phyloP scores from a whole-genome alignment of 345 rosid species.

The Geranium brycei region DNA sequence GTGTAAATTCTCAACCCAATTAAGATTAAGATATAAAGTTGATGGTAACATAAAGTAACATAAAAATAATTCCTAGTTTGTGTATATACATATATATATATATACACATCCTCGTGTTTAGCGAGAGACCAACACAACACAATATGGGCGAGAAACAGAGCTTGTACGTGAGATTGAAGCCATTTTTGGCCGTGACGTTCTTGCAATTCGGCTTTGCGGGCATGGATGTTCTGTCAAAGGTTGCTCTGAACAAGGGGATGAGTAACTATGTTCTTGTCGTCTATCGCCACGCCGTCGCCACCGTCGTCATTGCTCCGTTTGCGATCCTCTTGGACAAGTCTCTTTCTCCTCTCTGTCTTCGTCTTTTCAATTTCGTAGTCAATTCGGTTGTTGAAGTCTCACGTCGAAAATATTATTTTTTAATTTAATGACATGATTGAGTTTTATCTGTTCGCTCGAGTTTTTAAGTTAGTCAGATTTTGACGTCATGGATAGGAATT shows the following conservation, averaged over 20 bases:
- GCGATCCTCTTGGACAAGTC: constrained; percentile 63
- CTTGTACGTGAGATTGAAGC: constrained; percentile 30
- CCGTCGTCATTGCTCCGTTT: constrained; percentile 62
- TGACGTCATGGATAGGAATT: too few species aligned
- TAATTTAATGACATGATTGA: too few species aligned
- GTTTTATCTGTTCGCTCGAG: too few species aligned
- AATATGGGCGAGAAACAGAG: neutral
- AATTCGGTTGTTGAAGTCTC: too few species aligned
- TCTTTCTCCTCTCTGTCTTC: neutral
- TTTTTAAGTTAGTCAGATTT: too few species aligned
- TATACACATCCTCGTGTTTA: neutral
- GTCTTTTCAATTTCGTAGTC: too few species aligned
- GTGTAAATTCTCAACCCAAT: too few species aligned
- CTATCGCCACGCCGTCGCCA: constrained; percentile 78
- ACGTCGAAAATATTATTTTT: too few species aligned
- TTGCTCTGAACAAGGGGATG: constrained; percentile 70
- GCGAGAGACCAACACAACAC: too few species aligned
- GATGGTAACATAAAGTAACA: too few species aligned
- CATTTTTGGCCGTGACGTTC: constrained; percentile 49
- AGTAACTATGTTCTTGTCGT: constrained; percentile 77
- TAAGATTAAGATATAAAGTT: too few species aligned
- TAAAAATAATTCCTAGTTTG: too few species aligned
- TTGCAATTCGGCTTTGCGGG: constrained; percentile 84
- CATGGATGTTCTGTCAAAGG: constrained; percentile 71
- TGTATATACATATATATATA: neutral